A percentile compares a stretch with the other conserved stretches of the same genome.
Evolutionary conservation across 345 rosid species (phyloP).

Genomic region (Linum usitatissimum): DNA sequence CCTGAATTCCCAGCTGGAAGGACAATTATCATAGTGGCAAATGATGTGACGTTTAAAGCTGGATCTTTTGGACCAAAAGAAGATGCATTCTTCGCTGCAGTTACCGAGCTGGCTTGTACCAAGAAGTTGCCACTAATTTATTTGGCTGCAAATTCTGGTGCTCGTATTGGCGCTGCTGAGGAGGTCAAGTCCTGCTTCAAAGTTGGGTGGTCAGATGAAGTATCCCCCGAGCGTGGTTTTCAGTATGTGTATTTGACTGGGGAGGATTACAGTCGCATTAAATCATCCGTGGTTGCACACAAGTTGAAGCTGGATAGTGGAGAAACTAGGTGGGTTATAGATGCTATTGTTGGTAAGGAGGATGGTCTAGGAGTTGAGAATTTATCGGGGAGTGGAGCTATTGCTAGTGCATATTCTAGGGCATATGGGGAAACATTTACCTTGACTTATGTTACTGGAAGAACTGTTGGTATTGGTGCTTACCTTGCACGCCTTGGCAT

Average conservation of each 20-base stretch:
- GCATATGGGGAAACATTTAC: conserved; percentile 98
- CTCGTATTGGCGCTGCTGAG: conserved; percentile 93
- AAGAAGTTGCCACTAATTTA: conserved; percentile 85
- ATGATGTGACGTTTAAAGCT: conserved; percentile 94
- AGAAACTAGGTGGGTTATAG: conserved; percentile 85
- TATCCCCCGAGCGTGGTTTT: conserved; percentile 80
- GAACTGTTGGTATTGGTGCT: conserved; percentile 98
- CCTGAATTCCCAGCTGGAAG: conserved; percentile 98
- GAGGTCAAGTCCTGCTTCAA: conserved; percentile 87
- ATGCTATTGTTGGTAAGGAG: conserved; percentile 89
- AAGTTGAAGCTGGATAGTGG: conserved; percentile 69
- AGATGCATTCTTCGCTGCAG: conserved; percentile 92
- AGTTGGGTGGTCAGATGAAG: conserved; percentile 91
- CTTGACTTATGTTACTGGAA: conserved; percentile 83
- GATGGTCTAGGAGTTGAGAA: conserved; percentile 97
- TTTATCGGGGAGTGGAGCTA: conserved; percentile 94
- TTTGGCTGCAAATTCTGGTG: conserved; percentile 98
- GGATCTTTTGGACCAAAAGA: conserved; percentile 99
- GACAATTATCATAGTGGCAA: conserved; percentile 59
- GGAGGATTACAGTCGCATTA: conserved; percentile 60
- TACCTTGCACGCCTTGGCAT: conserved; percentile 97
- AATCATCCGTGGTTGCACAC: conserved; percentile 77
- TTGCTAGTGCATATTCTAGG: conserved; percentile 91
- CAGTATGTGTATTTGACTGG: conserved; percentile 76
- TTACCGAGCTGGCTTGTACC: conserved; percentile 84